phyloP scores from a whole-genome alignment of 1,284 basidiomycete genomes.

The Cutaneotrichosporon cavernicola region DNA sequence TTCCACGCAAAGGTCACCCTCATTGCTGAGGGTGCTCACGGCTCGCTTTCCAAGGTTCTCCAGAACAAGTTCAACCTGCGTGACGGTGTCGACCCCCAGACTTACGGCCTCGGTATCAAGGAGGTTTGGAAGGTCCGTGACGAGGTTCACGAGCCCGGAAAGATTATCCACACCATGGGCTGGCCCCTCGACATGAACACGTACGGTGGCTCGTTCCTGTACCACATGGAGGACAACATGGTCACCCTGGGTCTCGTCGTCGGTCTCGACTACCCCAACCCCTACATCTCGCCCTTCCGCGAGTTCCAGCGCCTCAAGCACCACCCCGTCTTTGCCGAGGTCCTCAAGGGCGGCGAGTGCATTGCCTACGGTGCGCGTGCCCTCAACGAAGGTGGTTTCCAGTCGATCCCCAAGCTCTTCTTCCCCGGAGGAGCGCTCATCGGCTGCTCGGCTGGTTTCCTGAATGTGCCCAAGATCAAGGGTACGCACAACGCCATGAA shows the following conservation, averaged over 20 bases:
- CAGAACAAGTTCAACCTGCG: constrained; percentile 77
- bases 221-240: constrained; percentile 93
- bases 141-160: constrained; percentile 73
- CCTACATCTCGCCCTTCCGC: constrained; percentile 86
- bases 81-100: constrained; percentile 80
- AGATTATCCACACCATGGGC: constrained; percentile 89
- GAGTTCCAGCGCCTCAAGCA: constrained; percentile 98
- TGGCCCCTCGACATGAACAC: constrained; percentile 85
- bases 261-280: constrained; percentile 92
- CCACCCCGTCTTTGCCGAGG: constrained; percentile 81
- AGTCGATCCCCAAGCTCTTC: constrained; percentile 84
- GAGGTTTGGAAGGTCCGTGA: constrained; percentile 93
- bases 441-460: constrained; percentile 92
- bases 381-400: constrained; percentile 91
- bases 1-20: constrained; percentile 92
- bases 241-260: constrained; percentile 90
- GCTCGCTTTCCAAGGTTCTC: constrained; percentile 80
- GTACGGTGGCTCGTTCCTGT: constrained; percentile 92
- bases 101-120: constrained; percentile 94
- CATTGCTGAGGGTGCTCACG: constrained; percentile 95
- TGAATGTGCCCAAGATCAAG: constrained; percentile 98
- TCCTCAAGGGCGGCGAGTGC: constrained; percentile 75
- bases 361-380: constrained; percentile 89
- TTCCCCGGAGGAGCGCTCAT: constrained; percentile 96
- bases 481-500: constrained; percentile 99